Conservation (phyloP, 139 green algal genomes). For the Coccomyxa sp. region DNA sequence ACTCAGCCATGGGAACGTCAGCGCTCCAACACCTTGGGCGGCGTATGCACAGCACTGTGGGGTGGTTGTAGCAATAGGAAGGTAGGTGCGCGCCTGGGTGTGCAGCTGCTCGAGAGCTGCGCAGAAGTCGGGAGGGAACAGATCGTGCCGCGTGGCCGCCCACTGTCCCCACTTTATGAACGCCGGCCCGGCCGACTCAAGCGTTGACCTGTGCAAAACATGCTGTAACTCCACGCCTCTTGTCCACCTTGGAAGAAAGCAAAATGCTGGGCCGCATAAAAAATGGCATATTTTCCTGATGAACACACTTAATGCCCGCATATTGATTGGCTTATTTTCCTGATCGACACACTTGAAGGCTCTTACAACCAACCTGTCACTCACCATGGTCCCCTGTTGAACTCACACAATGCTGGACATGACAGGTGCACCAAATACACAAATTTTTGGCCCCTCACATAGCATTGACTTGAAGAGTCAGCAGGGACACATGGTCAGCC, state of each 20-base stretch:
- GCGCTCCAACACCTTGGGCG: background rate
- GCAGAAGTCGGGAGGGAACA: slow-evolving; percentile 92
- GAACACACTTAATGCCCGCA: background rate
- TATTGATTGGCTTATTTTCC: background rate
- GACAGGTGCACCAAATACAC: no score
- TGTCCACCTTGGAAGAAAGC: background rate
- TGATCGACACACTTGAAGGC: no score
- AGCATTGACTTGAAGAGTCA: no score
- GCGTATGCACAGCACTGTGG: background rate
- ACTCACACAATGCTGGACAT: no score
- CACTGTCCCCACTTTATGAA: slow-evolving; percentile 99
- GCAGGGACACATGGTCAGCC: no score
- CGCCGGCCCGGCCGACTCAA: slow-evolving; percentile 52
- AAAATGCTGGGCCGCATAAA: background rate
- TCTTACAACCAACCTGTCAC: no score
- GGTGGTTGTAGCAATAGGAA: background rate
- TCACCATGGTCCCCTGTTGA: no score
- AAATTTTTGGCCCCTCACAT: no score
- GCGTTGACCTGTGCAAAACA: slow-evolving; percentile 19
- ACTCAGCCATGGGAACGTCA: background rate
- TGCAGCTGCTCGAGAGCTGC: slow-evolving; percentile 73
- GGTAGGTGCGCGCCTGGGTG: background rate
- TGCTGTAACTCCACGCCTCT: background rate
- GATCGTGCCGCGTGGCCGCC: slow-evolving; percentile 81
- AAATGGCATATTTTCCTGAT: no score